Base-by-base conservation (phyloP, 192 early-diverging fungal genomes). In the Funneliformis mosseae region DNA sequence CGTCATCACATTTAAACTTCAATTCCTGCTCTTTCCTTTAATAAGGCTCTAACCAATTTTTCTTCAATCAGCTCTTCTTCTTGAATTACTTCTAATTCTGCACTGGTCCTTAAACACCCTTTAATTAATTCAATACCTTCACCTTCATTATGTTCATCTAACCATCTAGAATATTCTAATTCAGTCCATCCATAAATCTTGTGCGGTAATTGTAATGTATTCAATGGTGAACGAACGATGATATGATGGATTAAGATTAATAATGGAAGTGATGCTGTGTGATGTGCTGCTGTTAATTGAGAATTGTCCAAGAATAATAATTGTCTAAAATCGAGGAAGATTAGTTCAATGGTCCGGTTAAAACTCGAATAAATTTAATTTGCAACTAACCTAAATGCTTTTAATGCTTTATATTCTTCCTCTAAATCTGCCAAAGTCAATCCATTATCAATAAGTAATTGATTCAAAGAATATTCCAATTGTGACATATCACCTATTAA, bases 401-500 rank as follows among this genome's bases (percentile, higher is more conserved):
- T 83, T n/a, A 93, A 71, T 9, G 90, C 88, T 70, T 85, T 84
- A 77, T 91, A 91, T 33, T 84, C 84, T 14, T 89, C 80, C 21
- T 87, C 90, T 59, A 91, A 68, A 73, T 91, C 90, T 25, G 92
- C 92, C 33, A 92, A 81, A 74, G 88, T 90, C 76, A 89, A 78
- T 14, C 91, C 88, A 77, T 84, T 83, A 18, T 89, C 88, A 48
- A 81, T 77, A 48, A 94, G 77, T 83, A 89, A 90, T 79, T 92
- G 91, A 79, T 83, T 92, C 9, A 93, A 74, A 5, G 83, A 86
- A 82, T 92, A 94, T 77, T 94, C 93, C 27, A 94, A 82, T 77
- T 94, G 92, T 11, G 91, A 90, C 87, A 94, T 89, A 80, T 94
- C 93, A 50, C 84, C 83, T 33, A 91, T 90, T 45, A 94, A 84